Percentiles rank a stretch among this genome's conserved stretches.
Conservation (phyloP, 345 rosid species). For the Populus pruinosa region DNA sequence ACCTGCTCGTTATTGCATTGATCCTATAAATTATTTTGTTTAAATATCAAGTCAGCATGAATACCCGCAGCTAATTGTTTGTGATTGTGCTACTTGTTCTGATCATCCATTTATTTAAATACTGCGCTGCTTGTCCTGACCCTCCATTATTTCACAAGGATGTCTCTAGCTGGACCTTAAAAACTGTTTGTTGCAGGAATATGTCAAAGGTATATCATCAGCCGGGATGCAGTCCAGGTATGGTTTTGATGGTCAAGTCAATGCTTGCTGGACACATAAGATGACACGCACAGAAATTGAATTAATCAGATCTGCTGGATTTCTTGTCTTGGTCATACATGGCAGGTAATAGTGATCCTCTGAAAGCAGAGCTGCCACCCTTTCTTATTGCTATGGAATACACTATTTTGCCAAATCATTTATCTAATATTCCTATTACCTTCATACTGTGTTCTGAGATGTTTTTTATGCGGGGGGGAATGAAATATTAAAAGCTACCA, state of each 20-base stretch:
- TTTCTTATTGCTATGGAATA: not conserved
- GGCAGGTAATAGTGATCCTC: conserved; percentile 60
- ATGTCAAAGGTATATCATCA: conserved; percentile 88
- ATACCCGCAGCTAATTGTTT: not conserved
- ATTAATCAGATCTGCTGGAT: conserved; percentile 60
- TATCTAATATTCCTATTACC: not conserved
- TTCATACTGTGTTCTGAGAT: not conserved
- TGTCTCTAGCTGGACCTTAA: conserved; percentile 1
- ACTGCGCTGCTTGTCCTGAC: not conserved
- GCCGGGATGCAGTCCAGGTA: conserved; percentile 80
- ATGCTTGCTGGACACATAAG: conserved; percentile 95
- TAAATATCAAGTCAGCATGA: not conserved
- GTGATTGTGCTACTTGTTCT: not conserved
- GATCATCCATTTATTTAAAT: not conserved
- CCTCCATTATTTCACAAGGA: not conserved
- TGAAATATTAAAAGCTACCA: not conserved
- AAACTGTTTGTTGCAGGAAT: conserved; percentile 49
- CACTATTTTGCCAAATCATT: not conserved
- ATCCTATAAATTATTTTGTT: not conserved
- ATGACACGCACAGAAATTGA: conserved; percentile 60
- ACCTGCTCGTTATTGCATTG: not conserved
- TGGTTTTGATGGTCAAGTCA: conserved; percentile 91
- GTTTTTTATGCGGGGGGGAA: not conserved
- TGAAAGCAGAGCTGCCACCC: not conserved
- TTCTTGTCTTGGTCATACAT: conserved; percentile 89